Evolutionary conservation across 306 rosid genomes (phyloP).

Genomic region (Cucurbita argyrosperma): DNA sequence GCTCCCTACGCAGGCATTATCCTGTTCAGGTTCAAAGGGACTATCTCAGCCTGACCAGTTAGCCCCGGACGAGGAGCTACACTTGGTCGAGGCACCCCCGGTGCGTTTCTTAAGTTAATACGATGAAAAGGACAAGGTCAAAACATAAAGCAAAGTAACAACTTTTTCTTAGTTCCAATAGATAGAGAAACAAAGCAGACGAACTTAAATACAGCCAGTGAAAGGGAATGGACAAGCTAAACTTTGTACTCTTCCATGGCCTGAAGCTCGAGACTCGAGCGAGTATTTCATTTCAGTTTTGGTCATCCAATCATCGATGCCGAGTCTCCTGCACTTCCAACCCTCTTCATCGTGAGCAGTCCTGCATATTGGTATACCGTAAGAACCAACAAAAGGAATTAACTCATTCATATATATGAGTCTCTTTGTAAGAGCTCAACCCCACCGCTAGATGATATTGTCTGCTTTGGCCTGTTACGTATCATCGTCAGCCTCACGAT

Average conservation of each 20-base stretch:
- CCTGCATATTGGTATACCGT: background rate
- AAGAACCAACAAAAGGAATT: background rate
- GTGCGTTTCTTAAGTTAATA: slow-evolving; percentile 72
- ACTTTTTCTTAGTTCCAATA: slow-evolving; percentile 28
- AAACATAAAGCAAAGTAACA: background rate
- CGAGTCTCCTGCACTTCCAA: slow-evolving; percentile 20
- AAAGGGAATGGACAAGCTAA: slow-evolving; percentile 29
- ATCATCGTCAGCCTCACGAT: too few relatives aligned
- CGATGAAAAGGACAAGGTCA: background rate
- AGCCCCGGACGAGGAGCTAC: slow-evolving; percentile 29
- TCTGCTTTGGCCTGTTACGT: too few relatives aligned
- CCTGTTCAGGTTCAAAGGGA: slow-evolving; percentile 99
- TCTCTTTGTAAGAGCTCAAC: too few relatives aligned
- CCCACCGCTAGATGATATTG: too few relatives aligned
- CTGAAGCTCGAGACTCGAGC: slow-evolving; percentile 18
- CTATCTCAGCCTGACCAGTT: slow-evolving; percentile 94
- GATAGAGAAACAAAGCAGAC: slow-evolving; percentile 12
- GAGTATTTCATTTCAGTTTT: background rate
- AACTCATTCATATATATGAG: too few relatives aligned
- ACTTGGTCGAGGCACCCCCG: slow-evolving; percentile 96
- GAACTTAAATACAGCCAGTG: slow-evolving; percentile 11
- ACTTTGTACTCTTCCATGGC: slow-evolving; percentile 26
- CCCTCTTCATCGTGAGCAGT: background rate
- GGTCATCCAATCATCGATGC: background rate
- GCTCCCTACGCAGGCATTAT: slow-evolving; percentile 99